Evolutionary conservation across 2,329 filamentous ascomycete species (phyloP), one percentile per base, ranked within the genome.

Genomic region (Trichoderma pleuroti): DNA sequence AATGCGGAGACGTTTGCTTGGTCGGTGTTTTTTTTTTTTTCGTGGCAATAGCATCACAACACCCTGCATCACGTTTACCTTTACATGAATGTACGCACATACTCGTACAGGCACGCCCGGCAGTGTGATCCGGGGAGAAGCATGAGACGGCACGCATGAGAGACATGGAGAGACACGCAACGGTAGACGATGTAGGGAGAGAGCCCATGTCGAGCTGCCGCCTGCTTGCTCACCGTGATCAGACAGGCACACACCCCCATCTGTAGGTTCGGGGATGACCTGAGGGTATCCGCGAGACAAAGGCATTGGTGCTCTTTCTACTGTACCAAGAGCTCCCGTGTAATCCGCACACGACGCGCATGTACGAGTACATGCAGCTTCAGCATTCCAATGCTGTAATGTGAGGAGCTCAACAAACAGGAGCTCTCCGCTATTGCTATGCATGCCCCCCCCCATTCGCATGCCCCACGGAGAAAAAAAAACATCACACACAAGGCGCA

Each of bases 161-260:
- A 66, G 34, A 66, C 63, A 57, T 66, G 63, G 32, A 57, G 32
- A 66, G 32, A 65, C 46, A 65, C 39, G n/a, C 28, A 54, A 26
- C 26, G 42, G 61, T 16, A 57, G 26, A 57, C 64, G 42, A 21
- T 11, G 56, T 52, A 68, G 56, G 39, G 34, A 68, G 26, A 68
- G 56, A 34, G 56, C 26, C 54, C 39, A 61, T 52, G 65, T 32
- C 46, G 39, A 32, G 34, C 30, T 68, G 64, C 52, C 65, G 54
- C 65, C 54, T 68, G 39, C 36, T 36, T 59, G 26, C 34, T 36
- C 65, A 57, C 56, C 54, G 65, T 67, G 56, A 68, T 68, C 65
- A 68, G 24, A 49, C 26, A 24, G 52, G 21, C 64, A 59, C 64
- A 32, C 54, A 46, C 64, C 64, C 54, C 64, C 36, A 14, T 34